Conservation (phyloP, 441 rosid species). For the California macrophylla region DNA sequence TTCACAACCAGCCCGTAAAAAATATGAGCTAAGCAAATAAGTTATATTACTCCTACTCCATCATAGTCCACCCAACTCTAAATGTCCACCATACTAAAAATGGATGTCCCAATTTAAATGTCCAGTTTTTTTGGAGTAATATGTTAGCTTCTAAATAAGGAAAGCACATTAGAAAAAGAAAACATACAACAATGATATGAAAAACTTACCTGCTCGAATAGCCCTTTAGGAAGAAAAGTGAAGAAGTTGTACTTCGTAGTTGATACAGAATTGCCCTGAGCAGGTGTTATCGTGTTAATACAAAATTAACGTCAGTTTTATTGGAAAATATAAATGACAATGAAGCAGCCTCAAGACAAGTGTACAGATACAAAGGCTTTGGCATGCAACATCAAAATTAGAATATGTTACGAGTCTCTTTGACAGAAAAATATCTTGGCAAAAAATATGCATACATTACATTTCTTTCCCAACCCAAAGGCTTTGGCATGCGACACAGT, state of each 20-base stretch:
- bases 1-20: neutral
- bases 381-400: neutral
- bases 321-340: neutral
- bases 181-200: neutral
- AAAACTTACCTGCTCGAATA: constrained; percentile 79
- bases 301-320: constrained; percentile 15
- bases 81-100: neutral
- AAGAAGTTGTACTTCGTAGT: constrained; percentile 95
- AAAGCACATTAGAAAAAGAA: neutral
- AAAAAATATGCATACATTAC: neutral
- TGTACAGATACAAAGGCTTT: neutral
- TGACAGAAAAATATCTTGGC: neutral
- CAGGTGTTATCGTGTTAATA: constrained; percentile 21
- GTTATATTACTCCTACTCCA: neutral
- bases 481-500: neutral
- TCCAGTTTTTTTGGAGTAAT: neutral
- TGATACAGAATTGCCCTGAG: constrained; percentile 84
- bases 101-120: neutral
- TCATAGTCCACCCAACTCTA: neutral
- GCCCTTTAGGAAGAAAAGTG: constrained; percentile 88
- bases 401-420: neutral
- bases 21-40: neutral
- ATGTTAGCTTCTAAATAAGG: neutral
- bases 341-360: neutral
- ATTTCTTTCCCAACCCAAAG: neutral